phyloP scores from a whole-genome alignment of 2,329 filamentous ascomycete species.

The Alternaria burnsii region DNA sequence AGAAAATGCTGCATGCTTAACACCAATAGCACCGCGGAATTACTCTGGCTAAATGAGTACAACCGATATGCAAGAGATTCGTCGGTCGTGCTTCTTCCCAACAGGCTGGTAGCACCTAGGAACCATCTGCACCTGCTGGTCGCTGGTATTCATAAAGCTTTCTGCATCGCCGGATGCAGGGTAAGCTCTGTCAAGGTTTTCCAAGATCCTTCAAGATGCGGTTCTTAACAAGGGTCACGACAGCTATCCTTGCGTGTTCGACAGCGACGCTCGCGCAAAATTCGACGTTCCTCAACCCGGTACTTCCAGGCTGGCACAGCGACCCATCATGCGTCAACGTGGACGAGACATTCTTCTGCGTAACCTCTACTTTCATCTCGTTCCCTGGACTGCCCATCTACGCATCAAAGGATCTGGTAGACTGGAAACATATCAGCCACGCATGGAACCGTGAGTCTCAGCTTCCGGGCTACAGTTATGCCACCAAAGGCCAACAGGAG shows the following conservation, averaged over 20 bases:
- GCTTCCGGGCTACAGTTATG: conserved; percentile 24
- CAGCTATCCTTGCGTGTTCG: not conserved
- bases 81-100: not conserved
- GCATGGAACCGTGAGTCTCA: conserved; percentile 29
- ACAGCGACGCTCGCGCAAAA: conserved; percentile 3
- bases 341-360: conserved; percentile 55
- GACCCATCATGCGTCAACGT: conserved; percentile 58
- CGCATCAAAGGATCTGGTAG: conserved; percentile 57
- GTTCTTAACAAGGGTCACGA: not conserved
- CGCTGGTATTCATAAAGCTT: not conserved
- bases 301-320: conserved; percentile 61
- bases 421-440: conserved; percentile 25
- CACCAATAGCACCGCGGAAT: not conserved
- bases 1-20: not conserved
- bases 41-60: not conserved
- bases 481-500: conserved; percentile 14
- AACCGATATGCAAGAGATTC: not conserved
- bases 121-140: not conserved
- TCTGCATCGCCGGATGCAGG: not conserved
- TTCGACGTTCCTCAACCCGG: conserved; percentile 50
- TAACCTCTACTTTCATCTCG: conserved; percentile 60
- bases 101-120: not conserved
- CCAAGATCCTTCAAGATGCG: not conserved
- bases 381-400: conserved; percentile 64
- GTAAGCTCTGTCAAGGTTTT: not conserved